Conservation (phyloP, 2,329 filamentous ascomycete species). For the Aspergillus arachidicola region DNA sequence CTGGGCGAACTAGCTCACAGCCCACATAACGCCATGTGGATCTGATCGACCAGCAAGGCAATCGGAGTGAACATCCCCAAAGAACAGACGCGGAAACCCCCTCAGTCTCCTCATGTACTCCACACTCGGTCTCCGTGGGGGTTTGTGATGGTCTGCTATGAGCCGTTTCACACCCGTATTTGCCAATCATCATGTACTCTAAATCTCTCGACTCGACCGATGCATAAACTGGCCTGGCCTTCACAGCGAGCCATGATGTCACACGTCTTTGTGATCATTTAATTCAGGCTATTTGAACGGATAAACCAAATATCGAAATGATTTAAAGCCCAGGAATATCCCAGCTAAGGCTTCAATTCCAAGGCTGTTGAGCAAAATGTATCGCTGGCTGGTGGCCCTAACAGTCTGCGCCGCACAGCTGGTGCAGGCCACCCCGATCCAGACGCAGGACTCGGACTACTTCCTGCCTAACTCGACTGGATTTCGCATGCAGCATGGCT, state of each 20-base stretch:
- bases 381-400: slow-evolving; percentile 6
- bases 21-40: background rate
- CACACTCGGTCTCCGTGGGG: background rate
- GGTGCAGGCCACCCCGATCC: slow-evolving; percentile 1
- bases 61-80: background rate
- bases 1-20: background rate
- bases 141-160: too few relatives aligned
- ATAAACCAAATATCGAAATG: background rate
- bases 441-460: slow-evolving; percentile 11
- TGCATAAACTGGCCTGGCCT: background rate
- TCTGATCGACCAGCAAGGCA: background rate
- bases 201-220: background rate
- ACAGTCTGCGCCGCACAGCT: background rate
- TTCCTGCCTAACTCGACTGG: slow-evolving; percentile 25
- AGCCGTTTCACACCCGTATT: background rate
- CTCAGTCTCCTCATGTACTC: slow-evolving; percentile 1
- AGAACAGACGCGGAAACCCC: background rate
- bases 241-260: background rate
- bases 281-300: slow-evolving; percentile 7
- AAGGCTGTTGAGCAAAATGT: background rate
- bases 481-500: slow-evolving; percentile 41
- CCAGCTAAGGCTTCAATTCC: too few relatives aligned
- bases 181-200: background rate
- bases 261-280: background rate
- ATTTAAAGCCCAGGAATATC: background rate